phyloP scores from a whole-genome alignment of 2,329 filamentous ascomycete genomes.

The Botrytis byssoidea region DNA sequence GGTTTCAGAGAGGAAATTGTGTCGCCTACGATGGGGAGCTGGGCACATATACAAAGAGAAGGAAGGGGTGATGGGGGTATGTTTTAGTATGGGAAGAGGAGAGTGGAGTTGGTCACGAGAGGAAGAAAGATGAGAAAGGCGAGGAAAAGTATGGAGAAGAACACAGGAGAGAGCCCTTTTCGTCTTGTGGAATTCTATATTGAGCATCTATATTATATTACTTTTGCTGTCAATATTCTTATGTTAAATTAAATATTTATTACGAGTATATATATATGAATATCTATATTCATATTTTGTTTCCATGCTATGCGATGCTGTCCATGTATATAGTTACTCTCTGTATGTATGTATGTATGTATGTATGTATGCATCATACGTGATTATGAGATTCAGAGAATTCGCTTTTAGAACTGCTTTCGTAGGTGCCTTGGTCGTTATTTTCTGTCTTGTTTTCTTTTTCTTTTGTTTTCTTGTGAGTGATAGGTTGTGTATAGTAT shows the following conservation, averaged over 20 bases:
- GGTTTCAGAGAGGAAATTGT: background rate
- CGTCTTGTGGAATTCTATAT: background rate
- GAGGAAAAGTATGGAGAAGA: background rate
- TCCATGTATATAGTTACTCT: background rate
- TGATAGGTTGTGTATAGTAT: no score
- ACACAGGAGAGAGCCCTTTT: background rate
- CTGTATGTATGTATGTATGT: background rate
- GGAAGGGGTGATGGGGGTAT: background rate
- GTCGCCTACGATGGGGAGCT: background rate
- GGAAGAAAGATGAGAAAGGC: background rate
- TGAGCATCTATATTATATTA: background rate
- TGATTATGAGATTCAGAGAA: no score
- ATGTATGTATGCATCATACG: accelerated
- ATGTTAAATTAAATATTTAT: background rate
- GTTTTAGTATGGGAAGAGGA: background rate
- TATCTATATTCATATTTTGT: background rate
- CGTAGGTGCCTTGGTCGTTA: no score
- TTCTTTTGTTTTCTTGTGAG: no score
- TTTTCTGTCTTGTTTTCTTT: no score
- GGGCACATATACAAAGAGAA: background rate
- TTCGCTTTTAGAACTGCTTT: no score
- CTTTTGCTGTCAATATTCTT: background rate
- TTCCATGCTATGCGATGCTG: accelerated
- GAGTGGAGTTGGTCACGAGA: background rate
- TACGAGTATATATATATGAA: background rate